phyloP scores from a whole-genome alignment of 106 monocot species.

The Ottelia alismoides region DNA sequence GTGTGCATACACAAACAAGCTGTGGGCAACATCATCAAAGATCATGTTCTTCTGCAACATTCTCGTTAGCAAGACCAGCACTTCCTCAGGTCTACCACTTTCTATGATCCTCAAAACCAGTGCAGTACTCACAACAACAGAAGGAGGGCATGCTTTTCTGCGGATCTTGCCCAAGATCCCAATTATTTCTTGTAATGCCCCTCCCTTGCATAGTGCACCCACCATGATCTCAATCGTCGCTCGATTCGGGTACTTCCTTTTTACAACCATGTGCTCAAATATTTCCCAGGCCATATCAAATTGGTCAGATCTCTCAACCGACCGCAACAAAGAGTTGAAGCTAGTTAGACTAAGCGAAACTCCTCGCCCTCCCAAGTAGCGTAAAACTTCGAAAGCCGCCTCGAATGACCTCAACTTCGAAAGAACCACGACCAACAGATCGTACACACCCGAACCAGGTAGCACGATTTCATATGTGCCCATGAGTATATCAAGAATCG shows the following conservation, averaged over 20 bases:
- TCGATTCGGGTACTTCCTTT: constrained; percentile 48
- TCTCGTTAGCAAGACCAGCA: constrained; percentile 48
- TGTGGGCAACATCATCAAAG: constrained; percentile 32
- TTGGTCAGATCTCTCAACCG: constrained; percentile 21
- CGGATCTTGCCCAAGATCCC: constrained; percentile 33
- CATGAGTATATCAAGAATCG: constrained; percentile 19
- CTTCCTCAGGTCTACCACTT: constrained; percentile 42
- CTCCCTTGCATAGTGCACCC: constrained; percentile 54
- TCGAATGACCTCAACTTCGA: constrained; percentile 31
- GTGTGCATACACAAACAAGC: constrained; percentile 38
- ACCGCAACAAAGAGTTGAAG: constrained; percentile 48
- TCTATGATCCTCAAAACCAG: constrained; percentile 39
- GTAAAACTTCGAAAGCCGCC: constrained; percentile 41
- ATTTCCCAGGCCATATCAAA: constrained; percentile 49
- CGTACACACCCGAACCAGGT: constrained; percentile 45
- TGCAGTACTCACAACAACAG: constrained; percentile 27
- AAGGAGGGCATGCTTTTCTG: constrained; percentile 36
- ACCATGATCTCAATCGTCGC: constrained; percentile 42
- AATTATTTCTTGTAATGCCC: constrained; percentile 23
- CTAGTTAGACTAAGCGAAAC: constrained; percentile 23
- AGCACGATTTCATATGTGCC: constrained; percentile 21
- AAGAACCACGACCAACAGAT: constrained; percentile 47
- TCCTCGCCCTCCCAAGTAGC: constrained; percentile 23
- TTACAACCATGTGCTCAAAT: constrained; percentile 59
- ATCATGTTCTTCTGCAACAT: constrained; percentile 65